These are phyloP conservation scores for Chaetomium cochliodes DNA, from an alignment of 495 filamentous ascomycete genomes.

Conservation along the genomic window DNA sequence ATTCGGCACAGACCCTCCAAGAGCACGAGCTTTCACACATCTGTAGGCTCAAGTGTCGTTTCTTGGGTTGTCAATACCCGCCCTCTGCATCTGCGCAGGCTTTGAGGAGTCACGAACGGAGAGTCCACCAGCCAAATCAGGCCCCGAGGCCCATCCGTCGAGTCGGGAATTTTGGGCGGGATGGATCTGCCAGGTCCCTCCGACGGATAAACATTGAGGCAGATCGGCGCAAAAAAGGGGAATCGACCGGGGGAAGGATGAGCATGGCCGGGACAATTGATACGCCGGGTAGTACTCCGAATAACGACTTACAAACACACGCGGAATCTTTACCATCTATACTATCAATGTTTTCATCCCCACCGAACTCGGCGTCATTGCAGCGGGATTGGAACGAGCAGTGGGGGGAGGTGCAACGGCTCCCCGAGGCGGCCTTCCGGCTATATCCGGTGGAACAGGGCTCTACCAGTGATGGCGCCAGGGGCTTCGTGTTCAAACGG, in stretches of 20 bases:
- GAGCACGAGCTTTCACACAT: constrained; percentile 8
- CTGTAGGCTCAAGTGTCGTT: background rate
- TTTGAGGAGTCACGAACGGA: background rate
- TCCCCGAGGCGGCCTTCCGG: no score
- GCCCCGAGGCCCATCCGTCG: background rate
- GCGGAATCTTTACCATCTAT: no score
- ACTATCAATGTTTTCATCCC: no score
- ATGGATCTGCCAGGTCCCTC: background rate
- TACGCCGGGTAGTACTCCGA: background rate
- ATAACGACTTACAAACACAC: background rate
- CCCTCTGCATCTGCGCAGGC: background rate
- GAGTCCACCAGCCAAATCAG: background rate
- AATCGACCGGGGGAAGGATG: background rate
- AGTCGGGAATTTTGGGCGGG: background rate
- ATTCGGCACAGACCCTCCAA: background rate
- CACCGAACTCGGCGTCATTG: no score
- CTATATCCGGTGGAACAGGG: no score
- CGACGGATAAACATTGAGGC: background rate
- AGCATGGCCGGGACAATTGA: background rate
- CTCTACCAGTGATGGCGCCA: no score
- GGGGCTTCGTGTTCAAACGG: no score
- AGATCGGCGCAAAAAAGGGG: background rate
- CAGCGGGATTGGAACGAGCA: no score
- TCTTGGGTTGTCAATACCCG: background rate
- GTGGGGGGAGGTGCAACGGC: no score